Base-by-base conservation (phyloP, 2,329 filamentous ascomycete genomes). In the Beauveria rudraprayagi region DNA sequence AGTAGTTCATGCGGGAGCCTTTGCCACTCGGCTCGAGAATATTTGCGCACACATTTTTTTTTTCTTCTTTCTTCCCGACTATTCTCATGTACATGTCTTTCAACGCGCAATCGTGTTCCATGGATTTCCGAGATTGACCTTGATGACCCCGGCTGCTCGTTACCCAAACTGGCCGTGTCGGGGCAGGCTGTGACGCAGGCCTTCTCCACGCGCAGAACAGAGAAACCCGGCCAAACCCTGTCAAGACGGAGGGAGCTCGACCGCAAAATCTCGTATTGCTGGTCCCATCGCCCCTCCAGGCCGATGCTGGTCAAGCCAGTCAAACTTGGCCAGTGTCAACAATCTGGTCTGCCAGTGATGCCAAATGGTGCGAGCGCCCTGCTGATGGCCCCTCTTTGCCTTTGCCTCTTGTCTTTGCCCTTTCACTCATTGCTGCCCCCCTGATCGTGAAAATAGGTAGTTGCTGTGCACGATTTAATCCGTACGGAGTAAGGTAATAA, bases 241-340 rank as follows among this genome's bases (percentile, higher is more conserved):
- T 30, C 4, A 40, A 37, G 34, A 43, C 22, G 40, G 40, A 59
- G 47, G 34, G 24, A 61, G 30, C 58, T 50, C 50, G 30, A 43
- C 58, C 51, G 50, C 46, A 61, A 61, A 55, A 61, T 41, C 58
- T 61, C 58, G 58, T 61, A 61, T 61, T 60, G 24, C 50, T 61
- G 41, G 41, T 8, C 57, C 50, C 48, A 46, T 37, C 19, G 17
- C 40, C 48, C 57, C 37, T 52, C 50, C 28, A 55, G n/a, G 28
- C 50, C 50, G 41, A 43, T 41, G 24, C 43, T 48, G 28, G 28
- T 41, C 55, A 50, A 37, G 34, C 34, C 34, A 37, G 34, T 37
- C 34, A 37, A 37, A 37, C 34, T 6, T 11, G 34, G 11, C 34
- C 34, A 37, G 34, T 37, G 34, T 37, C 34, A 37, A 37, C 34